These are phyloP conservation scores for Eucalyptus pauciflora DNA, from an alignment of 345 rosid genomes.

Conservation along the genomic window DNA sequence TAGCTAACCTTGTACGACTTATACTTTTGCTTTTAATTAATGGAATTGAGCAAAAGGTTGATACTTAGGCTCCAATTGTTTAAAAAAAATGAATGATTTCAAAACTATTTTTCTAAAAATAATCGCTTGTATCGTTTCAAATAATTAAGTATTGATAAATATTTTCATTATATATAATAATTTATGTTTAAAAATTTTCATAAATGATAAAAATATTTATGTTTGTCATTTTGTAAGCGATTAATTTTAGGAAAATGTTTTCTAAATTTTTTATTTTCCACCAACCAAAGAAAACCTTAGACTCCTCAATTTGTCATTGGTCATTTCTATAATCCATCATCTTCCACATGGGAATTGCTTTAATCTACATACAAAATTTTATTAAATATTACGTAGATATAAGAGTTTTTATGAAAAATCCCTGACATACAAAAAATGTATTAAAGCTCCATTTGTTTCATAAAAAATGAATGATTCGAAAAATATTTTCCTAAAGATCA, in stretches of 20 bases:
- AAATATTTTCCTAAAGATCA: background rate
- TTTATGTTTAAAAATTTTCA: background rate
- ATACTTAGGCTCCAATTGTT: background rate
- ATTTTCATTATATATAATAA: background rate
- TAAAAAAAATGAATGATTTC: background rate
- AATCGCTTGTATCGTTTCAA: background rate
- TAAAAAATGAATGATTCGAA: background rate
- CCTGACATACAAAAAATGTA: background rate
- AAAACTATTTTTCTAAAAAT: background rate
- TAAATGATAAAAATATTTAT: background rate
- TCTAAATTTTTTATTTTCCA: background rate
- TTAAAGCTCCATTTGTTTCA: background rate
- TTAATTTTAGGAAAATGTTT: background rate
- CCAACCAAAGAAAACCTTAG: background rate
- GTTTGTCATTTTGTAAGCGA: background rate
- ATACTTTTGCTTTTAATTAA: background rate
- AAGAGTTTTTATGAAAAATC: background rate
- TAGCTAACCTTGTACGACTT: background rate
- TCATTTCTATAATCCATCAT: background rate
- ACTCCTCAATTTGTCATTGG: background rate
- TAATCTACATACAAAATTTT: background rate
- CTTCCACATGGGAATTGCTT: background rate
- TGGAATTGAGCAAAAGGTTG: background rate
- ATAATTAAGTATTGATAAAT: background rate
- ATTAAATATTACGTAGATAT: background rate